Evolutionary conservation across 495 filamentous ascomycete genomes (phyloP).

Genomic region (Elasticomyces elasticus): DNA sequence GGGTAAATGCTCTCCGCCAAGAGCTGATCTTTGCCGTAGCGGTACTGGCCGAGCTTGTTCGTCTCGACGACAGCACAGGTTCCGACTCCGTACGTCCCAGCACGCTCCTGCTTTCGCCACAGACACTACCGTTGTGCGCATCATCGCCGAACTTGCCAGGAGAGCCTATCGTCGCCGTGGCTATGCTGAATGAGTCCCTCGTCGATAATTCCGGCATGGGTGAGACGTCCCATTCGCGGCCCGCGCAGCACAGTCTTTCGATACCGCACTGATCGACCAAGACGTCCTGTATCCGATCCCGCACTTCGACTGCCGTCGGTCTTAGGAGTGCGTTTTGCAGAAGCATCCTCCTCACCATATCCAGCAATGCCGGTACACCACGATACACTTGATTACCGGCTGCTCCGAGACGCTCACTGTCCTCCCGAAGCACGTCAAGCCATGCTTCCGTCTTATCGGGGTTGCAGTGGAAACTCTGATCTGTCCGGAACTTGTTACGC

Average conservation of each 20-base stretch:
- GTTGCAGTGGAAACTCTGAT: constrained; percentile 79
- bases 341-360: constrained; percentile 29
- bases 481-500: constrained; percentile 18
- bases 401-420: constrained; percentile 9
- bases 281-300: constrained; percentile 25
- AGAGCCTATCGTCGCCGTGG: background rate
- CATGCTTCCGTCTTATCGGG: constrained; percentile 65
- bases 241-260: constrained; percentile 16
- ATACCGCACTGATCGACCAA: constrained; percentile 25
- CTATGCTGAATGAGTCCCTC: constrained; percentile 7
- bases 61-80: background rate
- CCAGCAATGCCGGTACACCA: constrained; percentile 26
- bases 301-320: constrained; percentile 26
- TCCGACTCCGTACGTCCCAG: background rate
- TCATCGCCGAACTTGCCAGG: background rate
- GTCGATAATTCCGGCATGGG: background rate
- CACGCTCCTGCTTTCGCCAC: background rate
- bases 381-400: constrained; percentile 23
- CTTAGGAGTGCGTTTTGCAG: constrained; percentile 24
- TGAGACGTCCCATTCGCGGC: constrained; percentile 10
- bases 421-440: constrained; percentile 53
- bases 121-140: background rate
- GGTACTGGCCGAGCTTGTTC: background rate
- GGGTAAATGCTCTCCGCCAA: background rate
- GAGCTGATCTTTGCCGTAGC: background rate